Percentiles rank a stretch among this genome's conserved stretches.
phyloP scores from a whole-genome alignment of 2,329 filamentous ascomycete species.

The Penicillium italicum region DNA sequence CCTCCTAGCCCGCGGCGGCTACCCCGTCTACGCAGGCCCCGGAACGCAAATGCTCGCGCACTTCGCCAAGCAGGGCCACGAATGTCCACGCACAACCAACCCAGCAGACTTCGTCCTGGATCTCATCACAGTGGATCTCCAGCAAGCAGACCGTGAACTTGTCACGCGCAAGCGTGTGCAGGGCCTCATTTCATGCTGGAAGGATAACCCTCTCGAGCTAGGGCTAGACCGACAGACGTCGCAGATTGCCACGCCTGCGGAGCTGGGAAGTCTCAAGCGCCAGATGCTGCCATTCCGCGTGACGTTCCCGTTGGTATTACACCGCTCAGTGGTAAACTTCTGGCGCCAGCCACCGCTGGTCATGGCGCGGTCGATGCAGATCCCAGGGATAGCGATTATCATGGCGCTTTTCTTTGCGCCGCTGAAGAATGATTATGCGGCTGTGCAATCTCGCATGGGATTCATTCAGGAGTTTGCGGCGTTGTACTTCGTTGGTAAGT shows the following conservation, averaged over 20 bases:
- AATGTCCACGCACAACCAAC: conserved; percentile 67
- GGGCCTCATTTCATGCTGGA: conserved; percentile 58
- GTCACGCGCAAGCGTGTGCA: conserved; percentile 61
- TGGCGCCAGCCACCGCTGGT: conserved; percentile 63
- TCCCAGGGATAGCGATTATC: conserved; percentile 60
- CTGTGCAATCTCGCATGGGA: conserved; percentile 69
- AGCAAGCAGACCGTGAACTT: conserved; percentile 60
- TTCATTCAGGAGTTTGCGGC: conserved; percentile 69
- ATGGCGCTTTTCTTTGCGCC: conserved; percentile 69
- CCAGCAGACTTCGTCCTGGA: conserved; percentile 76
- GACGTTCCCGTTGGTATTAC: conserved; percentile 65
- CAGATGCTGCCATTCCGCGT: conserved; percentile 59
- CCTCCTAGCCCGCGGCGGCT: conserved; percentile 66
- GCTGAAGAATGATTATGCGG: conserved; percentile 63
- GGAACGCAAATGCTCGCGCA: conserved; percentile 63
- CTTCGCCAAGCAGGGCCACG: conserved; percentile 57
- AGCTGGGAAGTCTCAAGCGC: conserved; percentile 65
- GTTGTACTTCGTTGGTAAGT: conserved; percentile 38
- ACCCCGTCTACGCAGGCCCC: conserved; percentile 63
- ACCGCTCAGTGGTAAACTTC: conserved; percentile 66
- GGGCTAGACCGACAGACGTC: conserved; percentile 29
- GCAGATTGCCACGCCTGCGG: conserved; percentile 63
- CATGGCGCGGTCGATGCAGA: conserved; percentile 64
- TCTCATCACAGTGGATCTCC: conserved; percentile 71
- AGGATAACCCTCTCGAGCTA: conserved; percentile 9